phyloP scores from a whole-genome alignment of 179 eudicot species.

The Pouteria campechiana region DNA sequence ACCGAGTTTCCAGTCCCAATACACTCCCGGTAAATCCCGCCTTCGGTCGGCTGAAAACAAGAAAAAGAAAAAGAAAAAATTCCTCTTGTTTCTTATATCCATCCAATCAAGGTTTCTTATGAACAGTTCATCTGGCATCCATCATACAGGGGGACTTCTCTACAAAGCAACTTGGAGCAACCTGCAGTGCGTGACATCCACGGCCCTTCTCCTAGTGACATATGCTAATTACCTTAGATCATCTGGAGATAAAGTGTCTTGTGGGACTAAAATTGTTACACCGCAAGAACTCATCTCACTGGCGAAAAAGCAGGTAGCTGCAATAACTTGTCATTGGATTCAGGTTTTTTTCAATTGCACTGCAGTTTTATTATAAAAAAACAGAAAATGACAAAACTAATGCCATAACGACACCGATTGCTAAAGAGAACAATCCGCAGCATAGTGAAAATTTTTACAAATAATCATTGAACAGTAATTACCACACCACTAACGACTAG shows the following conservation, averaged over 20 bases:
- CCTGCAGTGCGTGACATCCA: constrained; percentile 76
- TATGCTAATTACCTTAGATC: constrained; percentile 63
- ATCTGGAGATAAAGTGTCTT: constrained; percentile 24
- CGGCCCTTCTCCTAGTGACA: constrained; percentile 56
- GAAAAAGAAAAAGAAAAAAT: too few species aligned
- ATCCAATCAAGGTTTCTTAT: background rate
- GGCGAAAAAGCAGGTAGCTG: constrained; percentile 72
- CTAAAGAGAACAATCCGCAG: too few species aligned
- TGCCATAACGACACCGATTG: too few species aligned
- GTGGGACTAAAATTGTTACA: constrained; percentile 40
- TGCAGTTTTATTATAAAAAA: too few species aligned
- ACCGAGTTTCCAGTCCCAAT: constrained; percentile 52
- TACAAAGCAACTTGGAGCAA: constrained; percentile 69
- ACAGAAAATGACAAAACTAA: too few species aligned
- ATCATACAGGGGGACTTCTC: constrained; percentile 62
- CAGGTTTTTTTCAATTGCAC: too few species aligned
- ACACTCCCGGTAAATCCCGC: constrained; percentile 49
- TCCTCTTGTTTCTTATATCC: too few species aligned
- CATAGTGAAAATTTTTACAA: too few species aligned
- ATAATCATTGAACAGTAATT: too few species aligned
- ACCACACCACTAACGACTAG: too few species aligned
- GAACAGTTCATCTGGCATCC: background rate
- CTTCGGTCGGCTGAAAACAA: too few species aligned
- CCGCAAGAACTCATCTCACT: constrained; percentile 39
- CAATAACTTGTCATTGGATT: too few species aligned